Evolutionary conservation across 768 basidiomycete genomes (phyloP).

Genomic region (Collybia sp.): DNA sequence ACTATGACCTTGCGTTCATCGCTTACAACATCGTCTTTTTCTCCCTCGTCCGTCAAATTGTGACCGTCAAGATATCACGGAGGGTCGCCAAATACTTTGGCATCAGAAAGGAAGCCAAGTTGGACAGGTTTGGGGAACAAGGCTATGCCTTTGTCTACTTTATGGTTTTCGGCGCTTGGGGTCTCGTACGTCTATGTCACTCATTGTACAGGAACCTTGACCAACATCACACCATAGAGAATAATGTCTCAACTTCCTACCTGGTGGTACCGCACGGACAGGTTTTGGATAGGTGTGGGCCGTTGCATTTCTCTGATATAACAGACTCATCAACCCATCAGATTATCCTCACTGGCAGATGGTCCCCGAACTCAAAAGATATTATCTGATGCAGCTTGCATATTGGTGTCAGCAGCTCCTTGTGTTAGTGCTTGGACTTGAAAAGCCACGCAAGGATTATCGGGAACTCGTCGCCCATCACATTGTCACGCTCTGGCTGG

Average conservation of each 20-base stretch:
- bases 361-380: conserved; percentile 78
- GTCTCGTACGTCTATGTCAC: conserved; percentile 54
- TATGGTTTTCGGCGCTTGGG: conserved; percentile 61
- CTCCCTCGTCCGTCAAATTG: conserved; percentile 78
- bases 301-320: neutral
- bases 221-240: conserved; percentile 39
- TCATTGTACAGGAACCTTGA: conserved; percentile 1
- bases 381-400: conserved; percentile 89
- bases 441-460: conserved; percentile 94
- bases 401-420: conserved; percentile 96
- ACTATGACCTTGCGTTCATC: conserved; percentile 74
- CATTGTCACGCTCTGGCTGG: conserved; percentile 89
- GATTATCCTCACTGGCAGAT: conserved; percentile 91
- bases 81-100: conserved; percentile 72
- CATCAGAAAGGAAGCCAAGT: conserved; percentile 58
- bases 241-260: conserved; percentile 82
- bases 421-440: conserved; percentile 77
- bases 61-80: conserved; percentile 59
- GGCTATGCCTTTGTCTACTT: conserved; percentile 87
- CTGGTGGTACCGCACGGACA: conserved; percentile 79
- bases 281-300: conserved; percentile 77
- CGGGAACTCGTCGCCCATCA: conserved; percentile 86
- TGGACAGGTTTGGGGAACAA: conserved; percentile 89
- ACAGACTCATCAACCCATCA: conserved; percentile 17
- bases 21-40: conserved; percentile 84